Percentiles rank a stretch among this genome's conserved stretches.
phyloP scores from a whole-genome alignment of 495 filamentous ascomycete genomes.

The Aspergillus baeticus region DNA sequence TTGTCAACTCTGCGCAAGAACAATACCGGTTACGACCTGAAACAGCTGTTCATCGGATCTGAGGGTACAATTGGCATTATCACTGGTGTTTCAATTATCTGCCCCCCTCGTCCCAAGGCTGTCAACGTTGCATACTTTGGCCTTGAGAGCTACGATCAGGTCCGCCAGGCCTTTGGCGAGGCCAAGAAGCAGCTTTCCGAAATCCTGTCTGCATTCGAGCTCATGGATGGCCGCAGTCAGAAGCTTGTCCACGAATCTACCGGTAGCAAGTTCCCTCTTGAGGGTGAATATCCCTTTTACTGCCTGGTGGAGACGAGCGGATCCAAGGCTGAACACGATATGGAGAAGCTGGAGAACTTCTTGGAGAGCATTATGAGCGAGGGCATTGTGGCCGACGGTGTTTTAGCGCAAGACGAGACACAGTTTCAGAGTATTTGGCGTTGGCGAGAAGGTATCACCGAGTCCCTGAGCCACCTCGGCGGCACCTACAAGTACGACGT shows the following conservation, averaged over 20 bases:
- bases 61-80: slow-evolving; percentile 96
- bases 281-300: slow-evolving; percentile 86
- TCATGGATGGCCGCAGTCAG: slow-evolving; percentile 88
- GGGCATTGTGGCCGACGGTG: slow-evolving; percentile 82
- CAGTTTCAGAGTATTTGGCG: slow-evolving; percentile 84
- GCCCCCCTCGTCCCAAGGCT: slow-evolving; percentile 79
- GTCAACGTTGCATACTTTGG: slow-evolving; percentile 91
- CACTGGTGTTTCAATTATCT: slow-evolving; percentile 84
- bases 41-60: slow-evolving; percentile 94
- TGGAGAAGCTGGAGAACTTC: slow-evolving; percentile 78
- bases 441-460: slow-evolving; percentile 91
- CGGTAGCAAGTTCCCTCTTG: slow-evolving; percentile 74
- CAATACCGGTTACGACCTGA: slow-evolving; percentile 97
- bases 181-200: slow-evolving; percentile 89
- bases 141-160: slow-evolving; percentile 81
- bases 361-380: slow-evolving; percentile 87
- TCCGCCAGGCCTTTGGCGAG: slow-evolving; percentile 75
- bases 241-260: slow-evolving; percentile 70
- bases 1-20: slow-evolving; percentile 89
- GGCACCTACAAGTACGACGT: slow-evolving; percentile 98
- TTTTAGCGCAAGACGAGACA: slow-evolving; percentile 87
- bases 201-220: slow-evolving; percentile 94
- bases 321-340: slow-evolving; percentile 89
- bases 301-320: slow-evolving; percentile 95
- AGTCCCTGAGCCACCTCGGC: slow-evolving; percentile 83